phyloP scores from a whole-genome alignment of 2,329 filamentous ascomycete species.

The Parasarocladium wereldwijsianum region DNA sequence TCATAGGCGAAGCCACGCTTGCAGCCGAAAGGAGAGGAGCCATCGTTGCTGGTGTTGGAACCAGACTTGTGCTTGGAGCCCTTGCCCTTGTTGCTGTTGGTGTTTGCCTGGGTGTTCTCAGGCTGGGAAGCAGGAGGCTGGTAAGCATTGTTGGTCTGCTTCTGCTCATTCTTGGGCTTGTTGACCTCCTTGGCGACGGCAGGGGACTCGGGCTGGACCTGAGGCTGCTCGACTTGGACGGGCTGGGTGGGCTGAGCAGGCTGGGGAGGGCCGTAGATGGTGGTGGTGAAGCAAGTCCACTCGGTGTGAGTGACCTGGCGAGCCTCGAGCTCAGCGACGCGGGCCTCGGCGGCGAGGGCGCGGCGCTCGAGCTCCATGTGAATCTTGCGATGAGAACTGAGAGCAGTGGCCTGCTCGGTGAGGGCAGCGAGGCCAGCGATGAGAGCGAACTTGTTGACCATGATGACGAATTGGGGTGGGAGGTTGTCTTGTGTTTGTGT shows the following conservation, averaged over 20 bases:
- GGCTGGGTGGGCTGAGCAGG: conserved; percentile 4
- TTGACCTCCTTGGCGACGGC: conserved; percentile 6
- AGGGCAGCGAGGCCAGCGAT: conserved; percentile 28
- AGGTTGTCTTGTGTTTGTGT: conserved; percentile 7
- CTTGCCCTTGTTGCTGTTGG: conserved; percentile 1
- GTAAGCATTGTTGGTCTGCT: conserved; percentile 1
- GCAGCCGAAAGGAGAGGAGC: conserved; percentile 10
- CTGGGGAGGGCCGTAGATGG: conserved; percentile 2
- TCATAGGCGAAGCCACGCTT: conserved; percentile 63
- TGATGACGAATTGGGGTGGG: conserved; percentile 16
- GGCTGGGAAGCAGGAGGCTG: background rate
- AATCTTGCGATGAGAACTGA: conserved; percentile 26
- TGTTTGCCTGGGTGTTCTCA: conserved; percentile 5
- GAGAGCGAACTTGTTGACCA: conserved; percentile 28
- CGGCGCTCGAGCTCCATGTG: conserved; percentile 22
- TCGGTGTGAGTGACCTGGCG: conserved; percentile 15
- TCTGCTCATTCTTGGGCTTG: conserved; percentile 1
- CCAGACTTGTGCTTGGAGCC: conserved; percentile 5
- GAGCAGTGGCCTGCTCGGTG: conserved; percentile 26
- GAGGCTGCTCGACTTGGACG: conserved; percentile 6
- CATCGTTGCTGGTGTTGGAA: conserved; percentile 4
- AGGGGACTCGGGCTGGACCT: conserved; percentile 6
- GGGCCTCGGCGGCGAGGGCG: conserved; percentile 20
- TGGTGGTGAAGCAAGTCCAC: conserved; percentile 16
- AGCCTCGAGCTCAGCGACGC: conserved; percentile 11